These are phyloP conservation scores for Sophora flavescens DNA, from an alignment of 306 rosid species.

Conservation along the genomic window DNA sequence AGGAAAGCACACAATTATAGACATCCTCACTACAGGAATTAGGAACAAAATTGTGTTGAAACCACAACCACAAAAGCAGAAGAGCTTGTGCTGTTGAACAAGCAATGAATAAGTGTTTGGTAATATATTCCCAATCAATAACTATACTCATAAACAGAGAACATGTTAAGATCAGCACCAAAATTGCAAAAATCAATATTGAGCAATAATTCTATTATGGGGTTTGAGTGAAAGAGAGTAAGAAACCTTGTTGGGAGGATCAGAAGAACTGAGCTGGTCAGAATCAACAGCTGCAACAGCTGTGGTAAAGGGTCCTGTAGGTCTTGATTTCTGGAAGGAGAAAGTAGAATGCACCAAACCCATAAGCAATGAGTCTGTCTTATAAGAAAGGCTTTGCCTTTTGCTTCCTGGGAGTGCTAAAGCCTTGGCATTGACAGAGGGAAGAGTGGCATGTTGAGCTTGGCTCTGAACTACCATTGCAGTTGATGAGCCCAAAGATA, in stretches of 20 bases:
- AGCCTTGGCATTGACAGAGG: constrained; percentile 4
- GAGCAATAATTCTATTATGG: constrained; percentile 20
- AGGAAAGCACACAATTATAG: not conserved
- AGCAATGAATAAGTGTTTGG: not conserved
- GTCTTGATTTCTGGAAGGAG: constrained; percentile 52
- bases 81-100: not conserved
- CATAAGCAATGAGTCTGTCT: constrained; percentile 35
- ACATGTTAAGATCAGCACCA: not conserved
- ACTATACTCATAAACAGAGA: not conserved
- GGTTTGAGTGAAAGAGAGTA: not conserved
- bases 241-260: constrained; percentile 63
- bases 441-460: constrained; percentile 39
- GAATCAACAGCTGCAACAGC: constrained; percentile 81
- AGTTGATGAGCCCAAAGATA: constrained; percentile 59
- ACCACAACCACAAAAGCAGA: not conserved
- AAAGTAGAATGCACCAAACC: constrained; percentile 43
- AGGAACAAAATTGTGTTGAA: not conserved
- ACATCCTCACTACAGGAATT: not conserved
- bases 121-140: not conserved
- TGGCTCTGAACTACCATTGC: constrained; percentile 46
- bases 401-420: constrained; percentile 35
- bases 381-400: constrained; percentile 36
- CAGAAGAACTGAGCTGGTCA: constrained; percentile 71
- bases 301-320: constrained; percentile 55
- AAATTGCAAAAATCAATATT: not conserved